These are phyloP conservation scores for Lenzites betulinus DNA, from an alignment of 768 basidiomycete species.

Conservation along the genomic window DNA sequence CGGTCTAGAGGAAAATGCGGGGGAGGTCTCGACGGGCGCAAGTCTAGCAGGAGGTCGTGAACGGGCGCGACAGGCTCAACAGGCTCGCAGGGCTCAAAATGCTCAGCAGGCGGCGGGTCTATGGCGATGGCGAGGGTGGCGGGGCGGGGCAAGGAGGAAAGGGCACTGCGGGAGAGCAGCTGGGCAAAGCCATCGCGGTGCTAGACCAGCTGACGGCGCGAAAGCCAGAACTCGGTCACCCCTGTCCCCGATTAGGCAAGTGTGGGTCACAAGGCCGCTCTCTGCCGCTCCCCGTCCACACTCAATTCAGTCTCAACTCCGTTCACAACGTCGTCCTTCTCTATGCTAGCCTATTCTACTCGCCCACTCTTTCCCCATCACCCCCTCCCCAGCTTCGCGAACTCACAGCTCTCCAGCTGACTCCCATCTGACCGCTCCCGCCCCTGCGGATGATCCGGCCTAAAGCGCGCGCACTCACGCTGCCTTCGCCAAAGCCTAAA, in stretches of 20 bases:
- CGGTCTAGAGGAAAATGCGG: conserved; percentile 20
- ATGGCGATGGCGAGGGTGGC: conserved; percentile 4
- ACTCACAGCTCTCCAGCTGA: conserved; percentile 16
- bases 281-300: conserved; percentile 1
- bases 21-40: conserved; percentile 6
- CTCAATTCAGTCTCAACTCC: conserved; percentile 18
- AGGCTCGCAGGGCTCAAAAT: no score
- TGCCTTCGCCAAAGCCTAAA: conserved; percentile 16
- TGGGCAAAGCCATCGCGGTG: conserved; percentile 11
- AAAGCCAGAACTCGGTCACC: conserved; percentile 22
- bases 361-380: not conserved
- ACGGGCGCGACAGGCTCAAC: not conserved
- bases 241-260: conserved; percentile 22
- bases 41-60: not conserved
- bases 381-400: not conserved
- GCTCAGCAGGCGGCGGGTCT: conserved; percentile 18
- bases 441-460: conserved; percentile 13
- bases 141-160: not conserved
- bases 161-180: not conserved
- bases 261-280: conserved; percentile 20
- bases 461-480: conserved; percentile 15
- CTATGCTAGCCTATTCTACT: conserved; percentile 7
- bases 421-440: conserved; percentile 10
- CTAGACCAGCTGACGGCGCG: conserved; percentile 23
- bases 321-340: conserved; percentile 1